Evolutionary conservation across 2,329 filamentous ascomycete genomes (phyloP).

Genomic region (Aspergillus jensenii): DNA sequence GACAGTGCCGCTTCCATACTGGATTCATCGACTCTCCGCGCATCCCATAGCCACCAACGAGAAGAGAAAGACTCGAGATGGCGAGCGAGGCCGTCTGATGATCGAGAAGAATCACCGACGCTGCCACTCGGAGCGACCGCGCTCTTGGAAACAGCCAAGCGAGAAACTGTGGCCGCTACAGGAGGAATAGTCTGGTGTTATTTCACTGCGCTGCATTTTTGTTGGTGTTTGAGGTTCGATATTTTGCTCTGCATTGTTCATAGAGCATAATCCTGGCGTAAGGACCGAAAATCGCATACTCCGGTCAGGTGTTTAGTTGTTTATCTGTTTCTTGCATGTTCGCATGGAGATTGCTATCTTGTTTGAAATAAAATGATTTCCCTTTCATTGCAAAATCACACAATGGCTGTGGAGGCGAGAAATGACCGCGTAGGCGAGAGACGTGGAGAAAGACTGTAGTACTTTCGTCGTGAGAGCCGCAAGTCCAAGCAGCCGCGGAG

Average conservation of each 20-base stretch:
- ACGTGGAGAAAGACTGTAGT: too few relatives aligned
- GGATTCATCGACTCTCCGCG: slow-evolving; percentile 19
- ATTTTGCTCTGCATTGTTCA: not conserved
- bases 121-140: slow-evolving; percentile 40
- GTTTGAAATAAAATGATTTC: not conserved
- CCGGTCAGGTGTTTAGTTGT: not conserved
- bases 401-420: too few relatives aligned
- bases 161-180: slow-evolving; percentile 35
- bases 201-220: not conserved
- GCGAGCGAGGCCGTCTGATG: slow-evolving; percentile 7
- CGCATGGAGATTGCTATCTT: not conserved
- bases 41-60: slow-evolving; percentile 6
- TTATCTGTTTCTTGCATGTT: not conserved
- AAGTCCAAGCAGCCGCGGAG: too few relatives aligned
- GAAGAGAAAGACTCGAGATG: not conserved
- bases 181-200: slow-evolving; percentile 26
- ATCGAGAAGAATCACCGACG: slow-evolving; percentile 32
- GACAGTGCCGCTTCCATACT: slow-evolving; percentile 22
- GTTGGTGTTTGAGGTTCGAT: not conserved
- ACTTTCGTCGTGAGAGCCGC: too few relatives aligned
- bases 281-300: slow-evolving; percentile 1
- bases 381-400: not conserved
- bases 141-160: slow-evolving; percentile 38
- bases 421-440: too few relatives aligned
- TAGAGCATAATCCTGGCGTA: slow-evolving; percentile 2